Evolutionary conservation across 257 asterid species (phyloP).

Genomic region (Nicotiana otophora): DNA sequence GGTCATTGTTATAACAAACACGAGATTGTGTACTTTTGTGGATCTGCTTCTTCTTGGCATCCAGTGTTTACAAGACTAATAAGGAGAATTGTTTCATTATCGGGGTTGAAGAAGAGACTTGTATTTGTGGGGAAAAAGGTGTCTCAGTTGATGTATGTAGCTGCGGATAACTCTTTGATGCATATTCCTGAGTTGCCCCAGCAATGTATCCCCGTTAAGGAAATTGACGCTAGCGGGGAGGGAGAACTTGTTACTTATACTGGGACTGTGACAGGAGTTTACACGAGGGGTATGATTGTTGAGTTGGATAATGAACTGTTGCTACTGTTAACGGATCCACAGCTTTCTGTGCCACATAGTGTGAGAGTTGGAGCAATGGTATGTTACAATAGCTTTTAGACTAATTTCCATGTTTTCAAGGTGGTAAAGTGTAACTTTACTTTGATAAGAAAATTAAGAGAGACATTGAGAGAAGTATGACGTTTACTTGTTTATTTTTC

Average conservation of each 20-base stretch:
- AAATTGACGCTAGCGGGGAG: conserved; percentile 28
- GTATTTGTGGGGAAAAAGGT: conserved; percentile 48
- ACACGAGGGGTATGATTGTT: conserved; percentile 75
- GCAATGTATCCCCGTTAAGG: conserved; percentile 10
- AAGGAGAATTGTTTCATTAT: conserved; percentile 38
- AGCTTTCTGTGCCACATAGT: conserved; percentile 62
- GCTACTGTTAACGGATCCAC: conserved; percentile 58
- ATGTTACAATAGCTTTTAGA: conserved; percentile 25
- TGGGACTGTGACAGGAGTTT: conserved; percentile 68
- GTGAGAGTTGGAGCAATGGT: conserved; percentile 85
- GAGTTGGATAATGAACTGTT: conserved; percentile 74
- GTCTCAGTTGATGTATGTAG: conserved; percentile 64
- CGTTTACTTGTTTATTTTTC: neutral
- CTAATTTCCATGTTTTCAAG: neutral
- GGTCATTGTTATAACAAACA: conserved; percentile 46
- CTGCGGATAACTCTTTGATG: conserved; percentile 42
- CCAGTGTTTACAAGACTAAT: conserved; percentile 49
- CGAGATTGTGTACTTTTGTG: conserved; percentile 50
- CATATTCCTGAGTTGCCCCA: conserved; percentile 36
- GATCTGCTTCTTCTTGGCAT: conserved; percentile 71
- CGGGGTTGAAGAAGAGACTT: conserved; percentile 58
- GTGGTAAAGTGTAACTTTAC: neutral
- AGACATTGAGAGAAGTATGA: neutral
- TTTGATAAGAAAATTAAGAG: conserved; percentile 2
- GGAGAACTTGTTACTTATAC: conserved; percentile 62